Base-by-base conservation (phyloP, 2,329 filamentous ascomycete species). In the Trichoderma arundinaceum region DNA sequence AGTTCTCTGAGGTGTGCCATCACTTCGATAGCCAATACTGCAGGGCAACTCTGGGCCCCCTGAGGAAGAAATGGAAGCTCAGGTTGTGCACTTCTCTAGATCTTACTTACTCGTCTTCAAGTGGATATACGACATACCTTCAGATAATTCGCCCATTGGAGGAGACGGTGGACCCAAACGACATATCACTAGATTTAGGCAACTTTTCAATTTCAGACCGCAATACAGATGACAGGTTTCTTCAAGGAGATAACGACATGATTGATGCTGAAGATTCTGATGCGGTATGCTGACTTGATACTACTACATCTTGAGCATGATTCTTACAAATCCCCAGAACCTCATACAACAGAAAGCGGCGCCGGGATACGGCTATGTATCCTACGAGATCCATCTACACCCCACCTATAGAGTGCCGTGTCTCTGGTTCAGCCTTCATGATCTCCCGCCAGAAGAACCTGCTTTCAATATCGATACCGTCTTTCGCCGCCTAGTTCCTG, bases 301-400 rank as follows among this genome's bases (percentile, higher is more conserved):
- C 39, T 28, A 15, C 5, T 41, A 28, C 49, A 28, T 48, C 41
- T 49, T 59, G 28, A 65, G 49, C 43, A 64, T 41, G 32, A 46
- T 64, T 60, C 64, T 70, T 72, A 71, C 69, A 73, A 67, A 65
- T 65, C 53, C 5, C 41, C 66, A 86, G 82, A 80, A 80, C 48
- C 78, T 76, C 49, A 70, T 84, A 35, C 78, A 71, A 58, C 71
- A 72, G 17, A 69, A 70, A 35, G 68, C 72, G 51, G 71, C 69
- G 54, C 72, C 74, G 66, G 78, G 77, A 67, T 74, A 75, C 68
- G 79, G 79, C 64, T 79, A 82, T 71, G 86, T 91, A 70, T 83
- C 85, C 67, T 94, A 93, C 78, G 89, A 92, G 76, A 87, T 94
- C 71, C 84, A 92, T 72, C 82, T 91, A 67, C 92, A 92, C 71